These are phyloP conservation scores for Tieghemostelium lacteum DNA, from an alignment of 78 protist species.

Conservation along the genomic window DNA sequence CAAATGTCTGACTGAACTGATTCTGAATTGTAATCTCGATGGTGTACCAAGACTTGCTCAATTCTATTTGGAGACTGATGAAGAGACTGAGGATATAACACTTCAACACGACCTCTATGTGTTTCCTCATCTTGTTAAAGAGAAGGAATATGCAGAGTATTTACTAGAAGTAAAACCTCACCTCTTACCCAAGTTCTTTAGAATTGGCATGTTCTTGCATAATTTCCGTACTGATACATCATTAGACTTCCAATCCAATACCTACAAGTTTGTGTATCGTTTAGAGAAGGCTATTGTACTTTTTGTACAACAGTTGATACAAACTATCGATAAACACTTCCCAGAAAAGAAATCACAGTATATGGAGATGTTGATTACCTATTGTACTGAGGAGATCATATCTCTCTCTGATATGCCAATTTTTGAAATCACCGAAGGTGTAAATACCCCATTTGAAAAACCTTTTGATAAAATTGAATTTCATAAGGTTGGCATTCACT, in stretches of 20 bases:
- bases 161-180: conserved; percentile 37
- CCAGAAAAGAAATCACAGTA: too few species aligned
- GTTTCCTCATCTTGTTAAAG: conserved; percentile 1
- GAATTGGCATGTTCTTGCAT: conserved; percentile 19
- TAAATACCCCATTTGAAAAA: conserved; percentile 41
- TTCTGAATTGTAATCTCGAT: too few species aligned
- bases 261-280: conserved; percentile 8
- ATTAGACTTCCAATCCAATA: conserved; percentile 38
- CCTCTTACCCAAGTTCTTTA: too few species aligned
- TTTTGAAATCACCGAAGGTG: neutral
- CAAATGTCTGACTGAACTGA: too few species aligned
- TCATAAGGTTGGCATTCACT: conserved; percentile 51
- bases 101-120: conserved; percentile 23
- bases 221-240: conserved; percentile 25
- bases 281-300: too few species aligned
- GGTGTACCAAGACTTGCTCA: too few species aligned
- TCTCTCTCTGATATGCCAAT: too few species aligned
- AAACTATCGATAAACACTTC: too few species aligned
- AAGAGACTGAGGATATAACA: too few species aligned
- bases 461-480: conserved; percentile 48
- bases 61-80: too few species aligned
- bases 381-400: too few species aligned
- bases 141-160: conserved; percentile 8
- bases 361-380: neutral
- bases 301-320: too few species aligned